These are phyloP conservation scores for Camptophora hylomeconis DNA, from an alignment of 2,329 filamentous ascomycete species.

Conservation along the genomic window DNA sequence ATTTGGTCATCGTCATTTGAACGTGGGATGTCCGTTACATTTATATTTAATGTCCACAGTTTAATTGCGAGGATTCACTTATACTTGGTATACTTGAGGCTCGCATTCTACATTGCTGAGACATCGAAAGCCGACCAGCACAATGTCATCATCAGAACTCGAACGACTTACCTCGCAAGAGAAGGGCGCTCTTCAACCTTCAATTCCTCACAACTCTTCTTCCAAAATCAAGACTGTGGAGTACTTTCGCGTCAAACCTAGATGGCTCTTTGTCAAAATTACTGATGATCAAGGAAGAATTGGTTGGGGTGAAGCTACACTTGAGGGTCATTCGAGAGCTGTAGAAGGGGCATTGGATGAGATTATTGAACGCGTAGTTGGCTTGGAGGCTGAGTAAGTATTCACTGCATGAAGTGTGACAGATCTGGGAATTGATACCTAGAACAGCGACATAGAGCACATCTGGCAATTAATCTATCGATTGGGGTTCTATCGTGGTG, in stretches of 20 bases:
- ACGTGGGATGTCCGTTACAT: too few relatives aligned
- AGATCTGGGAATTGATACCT: not conserved
- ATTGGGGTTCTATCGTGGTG: slow-evolving; percentile 61
- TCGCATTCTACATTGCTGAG: too few relatives aligned
- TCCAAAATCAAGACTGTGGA: slow-evolving; percentile 47
- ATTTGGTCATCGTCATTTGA: too few relatives aligned
- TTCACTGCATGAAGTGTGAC: not conserved
- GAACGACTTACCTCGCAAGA: slow-evolving; percentile 6
- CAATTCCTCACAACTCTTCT: slow-evolving; percentile 1
- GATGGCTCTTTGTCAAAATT: slow-evolving; percentile 69
- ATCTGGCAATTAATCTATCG: slow-evolving; percentile 58
- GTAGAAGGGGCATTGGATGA: slow-evolving; percentile 63
- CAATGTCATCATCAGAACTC: slow-evolving; percentile 13
- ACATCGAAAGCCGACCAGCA: not conserved
- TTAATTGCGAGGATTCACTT: too few relatives aligned
- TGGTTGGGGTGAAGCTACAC: slow-evolving; percentile 63
- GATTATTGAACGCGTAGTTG: slow-evolving; percentile 48
- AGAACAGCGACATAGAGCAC: slow-evolving; percentile 53
- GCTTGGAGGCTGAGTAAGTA: slow-evolving; percentile 55
- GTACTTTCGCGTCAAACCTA: slow-evolving; percentile 61
- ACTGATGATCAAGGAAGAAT: slow-evolving; percentile 50
- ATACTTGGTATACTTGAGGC: too few relatives aligned
- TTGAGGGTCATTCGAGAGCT: slow-evolving; percentile 61
- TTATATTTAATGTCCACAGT: too few relatives aligned
- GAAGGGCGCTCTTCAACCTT: slow-evolving; percentile 5